Percentiles rank a stretch among this genome's conserved stretches.
These are phyloP conservation scores for Dichomitus squalens DNA, from an alignment of 1,284 basidiomycete genomes.

Conservation along the genomic window DNA sequence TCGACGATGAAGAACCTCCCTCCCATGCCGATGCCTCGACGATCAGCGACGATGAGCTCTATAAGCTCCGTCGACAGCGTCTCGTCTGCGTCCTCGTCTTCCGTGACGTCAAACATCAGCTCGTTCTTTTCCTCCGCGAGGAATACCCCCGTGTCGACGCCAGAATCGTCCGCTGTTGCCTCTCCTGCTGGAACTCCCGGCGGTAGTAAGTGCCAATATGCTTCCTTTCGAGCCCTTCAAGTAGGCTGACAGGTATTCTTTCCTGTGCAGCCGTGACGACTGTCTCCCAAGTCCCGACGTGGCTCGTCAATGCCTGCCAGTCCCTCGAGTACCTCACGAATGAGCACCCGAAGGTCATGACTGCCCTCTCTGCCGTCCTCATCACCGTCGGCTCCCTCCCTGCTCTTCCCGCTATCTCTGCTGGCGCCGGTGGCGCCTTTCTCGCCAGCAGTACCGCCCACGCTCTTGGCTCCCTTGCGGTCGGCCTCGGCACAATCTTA, in stretches of 20 bases:
- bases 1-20: slow-evolving; percentile 31
- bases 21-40: slow-evolving; percentile 22
- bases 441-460: slow-evolving; percentile 72
- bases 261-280: slow-evolving; percentile 45
- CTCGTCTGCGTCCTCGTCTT: slow-evolving; percentile 22
- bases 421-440: slow-evolving; percentile 67
- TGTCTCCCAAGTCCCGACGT: slow-evolving; percentile 63
- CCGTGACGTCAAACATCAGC: slow-evolving; percentile 14
- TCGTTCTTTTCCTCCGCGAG: slow-evolving; percentile 23
- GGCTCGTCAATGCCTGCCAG: slow-evolving; percentile 73
- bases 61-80: slow-evolving; percentile 31
- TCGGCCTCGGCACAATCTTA: slow-evolving; percentile 63
- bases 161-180: slow-evolving; percentile 21
- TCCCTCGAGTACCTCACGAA: slow-evolving; percentile 72
- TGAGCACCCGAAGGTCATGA: slow-evolving; percentile 78
- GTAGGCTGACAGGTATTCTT: slow-evolving; percentile 6
- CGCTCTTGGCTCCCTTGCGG: slow-evolving; percentile 73
- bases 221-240: not conserved
- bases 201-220: slow-evolving; percentile 29
- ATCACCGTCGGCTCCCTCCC: slow-evolving; percentile 76
- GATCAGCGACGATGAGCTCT: slow-evolving; percentile 31
- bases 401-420: slow-evolving; percentile 64
- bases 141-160: slow-evolving; percentile 17
- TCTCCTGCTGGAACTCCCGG: slow-evolving; percentile 31
- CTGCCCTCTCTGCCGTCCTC: slow-evolving; percentile 70